Evolutionary conservation across 176 grass and related monocot species (phyloP), one percentile per base, ranked within the genome.

Genomic region (Puccinellia tenuiflora): DNA sequence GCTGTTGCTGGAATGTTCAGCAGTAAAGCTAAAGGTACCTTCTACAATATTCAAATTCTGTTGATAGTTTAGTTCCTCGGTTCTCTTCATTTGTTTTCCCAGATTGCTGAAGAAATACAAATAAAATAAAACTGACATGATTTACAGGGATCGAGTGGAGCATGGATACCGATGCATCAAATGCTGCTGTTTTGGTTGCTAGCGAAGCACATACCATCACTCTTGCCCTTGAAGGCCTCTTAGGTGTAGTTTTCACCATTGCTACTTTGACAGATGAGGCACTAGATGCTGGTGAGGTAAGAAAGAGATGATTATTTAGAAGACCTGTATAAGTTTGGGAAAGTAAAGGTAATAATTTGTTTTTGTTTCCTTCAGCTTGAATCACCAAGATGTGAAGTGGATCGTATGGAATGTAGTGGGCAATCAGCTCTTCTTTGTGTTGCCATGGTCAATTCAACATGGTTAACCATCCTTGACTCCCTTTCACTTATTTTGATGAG

Each of bases 11-110:
- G 96, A 81, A 98, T 98, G 96, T 98, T 98, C 83, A 98, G 85
- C 76, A 98, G 96, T 85, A 98, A 98, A 98, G 96, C 96, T 85
- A 98, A 98, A 98, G 96, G 92, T 98, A 80, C n/a, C 54, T 56
- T 88, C 77, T 81, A 76, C 42, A 68, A 53, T 63, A 33, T 34
- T 45, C 64, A 69, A 80, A 56, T 31, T 56, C 22, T 13, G 22
- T 42, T 54, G 21, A 73, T 82, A 43, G 43, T 35, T 83, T 79
- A 51, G 38, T 68, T 71, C 15, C n/a, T 46, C 30, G 77, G 39
- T 60, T 68, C 21, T 80, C 68, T 37, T 76, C 74, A 56, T 74
- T 75, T 71, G 43, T 11, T 76, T 68, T 51, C 29, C 31, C 52
- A 26, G 37, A 35, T 40, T 50, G 17, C 66, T 70, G 60, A 62